These are phyloP conservation scores for Poronia punctata DNA, from an alignment of 495 filamentous ascomycete genomes.

Conservation along the genomic window DNA sequence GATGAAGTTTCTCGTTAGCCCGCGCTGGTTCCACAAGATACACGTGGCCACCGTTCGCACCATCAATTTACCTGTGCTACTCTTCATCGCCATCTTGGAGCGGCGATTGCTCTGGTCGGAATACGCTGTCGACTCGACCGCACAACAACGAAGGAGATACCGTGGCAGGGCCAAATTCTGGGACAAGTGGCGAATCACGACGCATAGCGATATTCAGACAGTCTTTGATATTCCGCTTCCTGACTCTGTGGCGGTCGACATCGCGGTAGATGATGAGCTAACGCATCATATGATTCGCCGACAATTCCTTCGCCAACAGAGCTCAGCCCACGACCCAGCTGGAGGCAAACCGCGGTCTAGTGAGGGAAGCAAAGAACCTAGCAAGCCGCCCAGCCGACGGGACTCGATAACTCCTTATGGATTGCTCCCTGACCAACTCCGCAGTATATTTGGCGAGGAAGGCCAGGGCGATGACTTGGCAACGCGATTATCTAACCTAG, in stretches of 20 bases:
- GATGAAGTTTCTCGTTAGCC: constrained; percentile 55
- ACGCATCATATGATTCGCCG: constrained; percentile 43
- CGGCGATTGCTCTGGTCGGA: constrained; percentile 41
- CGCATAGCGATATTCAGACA: constrained; percentile 58
- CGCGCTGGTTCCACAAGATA: constrained; percentile 73
- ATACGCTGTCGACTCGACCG: constrained; percentile 15
- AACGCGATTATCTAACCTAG: constrained; percentile 23
- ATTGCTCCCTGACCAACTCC: constrained; percentile 24
- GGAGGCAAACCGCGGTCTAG: constrained; percentile 9
- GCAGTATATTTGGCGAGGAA: constrained; percentile 26
- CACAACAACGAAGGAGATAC: constrained; percentile 16
- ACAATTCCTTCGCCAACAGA: constrained; percentile 35
- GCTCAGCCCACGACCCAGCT: constrained; percentile 18
- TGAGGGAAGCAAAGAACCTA: constrained; percentile 6
- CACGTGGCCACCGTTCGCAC: constrained; percentile 58
- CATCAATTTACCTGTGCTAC: constrained; percentile 58
- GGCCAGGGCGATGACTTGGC: constrained; percentile 26
- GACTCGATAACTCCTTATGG: constrained; percentile 40
- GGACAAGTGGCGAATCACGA: constrained; percentile 44
- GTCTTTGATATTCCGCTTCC: constrained; percentile 64
- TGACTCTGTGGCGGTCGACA: constrained; percentile 46
- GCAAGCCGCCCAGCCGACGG: constrained; percentile 28
- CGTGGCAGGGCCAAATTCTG: constrained; percentile 29
- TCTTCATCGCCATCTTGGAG: constrained; percentile 53
- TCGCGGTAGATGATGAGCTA: constrained; percentile 47